Base-by-base conservation (phyloP, 2,329 filamentous ascomycete genomes). In the Trichoderma asperellum region DNA sequence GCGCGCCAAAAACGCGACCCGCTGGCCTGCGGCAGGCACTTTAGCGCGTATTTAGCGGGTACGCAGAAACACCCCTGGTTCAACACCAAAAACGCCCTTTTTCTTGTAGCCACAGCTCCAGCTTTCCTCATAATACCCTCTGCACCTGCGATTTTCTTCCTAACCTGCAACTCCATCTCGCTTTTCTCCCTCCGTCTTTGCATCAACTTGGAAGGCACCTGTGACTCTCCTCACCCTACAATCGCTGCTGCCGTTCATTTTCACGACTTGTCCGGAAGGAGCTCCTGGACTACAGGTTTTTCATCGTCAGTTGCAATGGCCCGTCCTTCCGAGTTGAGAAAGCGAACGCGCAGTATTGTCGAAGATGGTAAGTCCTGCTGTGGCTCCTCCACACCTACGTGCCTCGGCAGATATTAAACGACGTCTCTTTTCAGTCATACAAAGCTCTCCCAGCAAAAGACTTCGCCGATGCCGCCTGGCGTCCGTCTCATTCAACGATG, bases 401-500 rank as follows among this genome's bases (percentile, higher is more conserved):
- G 18, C 69, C 63, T 14, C 3, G 8, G 4, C 24, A 12, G 21
- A 62, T 55, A n/a, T 47, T 69, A 72, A 66, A 61, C 14, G 27
- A 4, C 29, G 14, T 27, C 63, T 49, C 16, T 43, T 21, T 29
- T 58, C 66, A 77, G 77, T 73, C 68, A 32, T 69, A 49, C 61
- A 71, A 64, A 76, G 77, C 63, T 76, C 76, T 40, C 82, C 84
- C 53, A 74, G 79, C 52, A 88, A 88, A 73, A 80, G 83, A 72
- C 79, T 81, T 62, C 63, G 65, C 43, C 82, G 85, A 71, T 81
- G 83, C 47, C 71, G 82, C 79, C 69, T 81, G 78, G 71, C 81
- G 75, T 72, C 78, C 76, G 72, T 75, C n/a, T 60, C 77, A 57
- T 83, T 87, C 75, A 89, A 90, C 73, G 87, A 92, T 73, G 91